Evolutionary conservation across 257 asterid genomes (phyloP), one percentile per base, ranked within the genome.

Genomic region (Nicotiana benthamiana): DNA sequence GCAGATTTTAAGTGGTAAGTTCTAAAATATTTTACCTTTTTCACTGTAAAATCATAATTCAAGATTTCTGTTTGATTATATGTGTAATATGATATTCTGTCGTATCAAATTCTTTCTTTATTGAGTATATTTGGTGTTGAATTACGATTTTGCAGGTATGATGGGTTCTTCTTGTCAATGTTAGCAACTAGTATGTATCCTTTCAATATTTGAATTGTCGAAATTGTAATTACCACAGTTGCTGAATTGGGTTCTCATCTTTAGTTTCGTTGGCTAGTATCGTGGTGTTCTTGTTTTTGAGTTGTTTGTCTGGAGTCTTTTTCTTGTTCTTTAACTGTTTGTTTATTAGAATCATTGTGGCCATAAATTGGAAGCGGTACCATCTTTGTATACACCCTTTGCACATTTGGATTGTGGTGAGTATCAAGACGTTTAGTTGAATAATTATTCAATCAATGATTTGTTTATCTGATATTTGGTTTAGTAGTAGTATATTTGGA

Each of bases 81-180:
- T 17, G 20, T 54, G 7, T 27, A 17, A 54, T 84, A 56, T 63
- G 20, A 6, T 62, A 30, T 83, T 22, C 4, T 75, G 36, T 59
- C 59, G 59, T 57, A 13, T 56, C 61, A 10, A 26, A 48, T 68
- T 34, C 18, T 68, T 6, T 5, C 63, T 26, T 16, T 43, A 16
- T 62, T 17, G 20, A 34, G 54, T 34, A 0, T 57, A 22, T 30
- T 61, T 62, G 76, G 63, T 62, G 22, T 64, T 79, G 24, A 79
- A 51, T 64, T 34, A 16, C 6, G n/a, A 15, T 5, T 88, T 89
- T 86, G 92, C 91, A 96, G 99, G 99, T 96, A 94, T 75, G 99
- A 94, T 90, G 99, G 99, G 78, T 96, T 96, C 88, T 96, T 96
- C 96, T 83, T 94, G 92, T 92, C 98, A 77, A 96, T 96, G 99